These are phyloP conservation scores for Peniophora sp. DNA, from an alignment of 1,284 basidiomycete species.

Conservation along the genomic window DNA sequence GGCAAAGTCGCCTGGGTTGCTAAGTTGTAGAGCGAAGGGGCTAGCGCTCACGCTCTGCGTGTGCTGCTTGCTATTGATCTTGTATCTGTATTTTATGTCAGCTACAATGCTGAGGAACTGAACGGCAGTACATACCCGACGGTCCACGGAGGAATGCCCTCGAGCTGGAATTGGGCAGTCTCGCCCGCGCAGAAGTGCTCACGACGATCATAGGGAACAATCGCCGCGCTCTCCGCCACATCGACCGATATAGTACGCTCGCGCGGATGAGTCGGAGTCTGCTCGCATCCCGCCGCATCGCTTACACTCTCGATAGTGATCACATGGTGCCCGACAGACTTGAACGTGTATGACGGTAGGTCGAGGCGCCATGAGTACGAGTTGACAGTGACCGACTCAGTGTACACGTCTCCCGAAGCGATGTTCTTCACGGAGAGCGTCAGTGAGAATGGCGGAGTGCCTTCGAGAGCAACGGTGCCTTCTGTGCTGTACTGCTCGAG, in stretches of 20 bases:
- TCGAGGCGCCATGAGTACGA: constrained; percentile 71
- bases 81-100: no score
- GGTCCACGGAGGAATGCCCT: constrained; percentile 94
- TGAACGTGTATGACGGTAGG: constrained; percentile 66
- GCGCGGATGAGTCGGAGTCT: constrained; percentile 60
- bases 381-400: constrained; percentile 49
- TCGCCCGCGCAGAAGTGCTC: constrained; percentile 90
- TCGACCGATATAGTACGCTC: constrained; percentile 69
- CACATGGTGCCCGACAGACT: constrained; percentile 74
- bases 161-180: constrained; percentile 83
- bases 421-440: constrained; percentile 70
- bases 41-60: constrained; percentile 72
- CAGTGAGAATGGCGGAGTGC: constrained; percentile 84
- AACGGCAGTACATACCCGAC: constrained; percentile 54
- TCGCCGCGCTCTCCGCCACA: constrained; percentile 91
- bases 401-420: constrained; percentile 57
- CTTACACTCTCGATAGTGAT: constrained; percentile 69
- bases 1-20: constrained; percentile 74
- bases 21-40: constrained; percentile 79
- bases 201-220: constrained; percentile 75
- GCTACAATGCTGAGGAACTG: constrained; percentile 4
- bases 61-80: constrained; percentile 70
- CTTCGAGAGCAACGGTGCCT: constrained; percentile 58
- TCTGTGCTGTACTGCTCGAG: constrained; percentile 45
- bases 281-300: constrained; percentile 77